phyloP scores from a whole-genome alignment of 2,329 filamentous ascomycete species.

The Rutstroemia sydowiana region DNA sequence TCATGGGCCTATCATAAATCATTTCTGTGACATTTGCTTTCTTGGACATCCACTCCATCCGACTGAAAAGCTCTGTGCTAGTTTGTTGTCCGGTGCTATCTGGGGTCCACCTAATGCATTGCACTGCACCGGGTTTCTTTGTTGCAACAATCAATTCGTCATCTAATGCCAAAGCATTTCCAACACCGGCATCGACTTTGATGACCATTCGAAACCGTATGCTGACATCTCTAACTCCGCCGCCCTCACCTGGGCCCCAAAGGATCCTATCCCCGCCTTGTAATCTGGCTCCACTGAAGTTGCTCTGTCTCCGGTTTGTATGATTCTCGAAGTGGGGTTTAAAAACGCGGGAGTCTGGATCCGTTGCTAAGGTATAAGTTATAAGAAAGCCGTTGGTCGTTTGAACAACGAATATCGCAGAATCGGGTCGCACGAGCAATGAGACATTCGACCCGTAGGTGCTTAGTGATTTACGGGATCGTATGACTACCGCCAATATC shows the following conservation, averaged over 20 bases:
- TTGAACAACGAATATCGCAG: slow-evolving; percentile 83
- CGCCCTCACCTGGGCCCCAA: slow-evolving; percentile 73
- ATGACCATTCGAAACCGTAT: slow-evolving; percentile 96
- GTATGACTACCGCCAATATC: slow-evolving; percentile 75
- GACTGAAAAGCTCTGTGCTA: slow-evolving; percentile 79
- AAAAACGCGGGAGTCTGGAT: slow-evolving; percentile 76
- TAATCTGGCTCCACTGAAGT: slow-evolving; percentile 44
- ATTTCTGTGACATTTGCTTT: slow-evolving; percentile 73
- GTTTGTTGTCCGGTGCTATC: slow-evolving; percentile 78
- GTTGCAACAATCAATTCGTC: slow-evolving; percentile 91
- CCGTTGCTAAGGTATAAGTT: slow-evolving; percentile 85
- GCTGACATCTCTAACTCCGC: slow-evolving; percentile 76
- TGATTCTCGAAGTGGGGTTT: slow-evolving; percentile 69
- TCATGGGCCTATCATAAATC: slow-evolving; percentile 94
- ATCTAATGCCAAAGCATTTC: slow-evolving; percentile 78
- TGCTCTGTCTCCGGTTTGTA: slow-evolving; percentile 55
- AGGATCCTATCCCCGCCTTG: slow-evolving; percentile 51
- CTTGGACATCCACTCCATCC: slow-evolving; percentile 79
- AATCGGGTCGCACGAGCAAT: slow-evolving; percentile 82
- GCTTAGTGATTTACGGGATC: slow-evolving; percentile 70
- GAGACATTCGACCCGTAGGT: slow-evolving; percentile 81
- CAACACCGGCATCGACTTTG: slow-evolving; percentile 92
- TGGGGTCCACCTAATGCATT: slow-evolving; percentile 92
- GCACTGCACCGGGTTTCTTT: slow-evolving; percentile 83
- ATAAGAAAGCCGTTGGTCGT: slow-evolving; percentile 83